These are phyloP conservation scores for Globisporangium perplexum DNA, from an alignment of 352 stramenopile species.

Conservation along the genomic window DNA sequence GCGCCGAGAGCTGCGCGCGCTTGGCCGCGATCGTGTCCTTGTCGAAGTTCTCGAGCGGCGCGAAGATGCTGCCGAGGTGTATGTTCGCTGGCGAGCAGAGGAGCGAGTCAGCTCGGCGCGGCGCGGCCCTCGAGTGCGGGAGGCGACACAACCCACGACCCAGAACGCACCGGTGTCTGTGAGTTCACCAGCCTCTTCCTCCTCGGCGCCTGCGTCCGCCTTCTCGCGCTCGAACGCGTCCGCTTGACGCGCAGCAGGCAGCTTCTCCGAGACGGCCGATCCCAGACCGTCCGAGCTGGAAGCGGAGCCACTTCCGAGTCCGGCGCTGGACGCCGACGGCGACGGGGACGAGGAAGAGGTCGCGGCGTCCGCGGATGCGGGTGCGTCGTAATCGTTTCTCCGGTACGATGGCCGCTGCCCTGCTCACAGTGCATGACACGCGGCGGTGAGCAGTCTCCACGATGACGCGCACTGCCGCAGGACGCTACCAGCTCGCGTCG, in stretches of 20 bases:
- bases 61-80: slow-evolving; percentile 63
- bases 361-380: slow-evolving; percentile 45
- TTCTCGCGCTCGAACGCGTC: slow-evolving; percentile 53
- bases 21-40: slow-evolving; percentile 81
- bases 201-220: slow-evolving; percentile 23
- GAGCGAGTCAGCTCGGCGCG: neutral
- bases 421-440: slow-evolving; percentile 14
- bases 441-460: neutral
- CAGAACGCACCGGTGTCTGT: slow-evolving; percentile 41
- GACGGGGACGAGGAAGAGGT: slow-evolving; percentile 5
- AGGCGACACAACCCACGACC: neutral
- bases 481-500: neutral
- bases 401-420: slow-evolving; percentile 77
- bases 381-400: slow-evolving; percentile 77
- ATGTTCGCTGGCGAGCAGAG: slow-evolving; percentile 36
- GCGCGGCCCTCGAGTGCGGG: no score
- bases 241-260: slow-evolving; percentile 21
- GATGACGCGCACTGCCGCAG: no score
- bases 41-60: slow-evolving; percentile 69
- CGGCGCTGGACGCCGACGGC: neutral
- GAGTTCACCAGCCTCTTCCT: slow-evolving; percentile 71
- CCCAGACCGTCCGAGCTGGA: slow-evolving; percentile 1
- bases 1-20: slow-evolving; percentile 58
- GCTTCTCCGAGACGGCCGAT: slow-evolving; percentile 31
- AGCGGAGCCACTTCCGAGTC: neutral